Evolutionary conservation across 768 basidiomycete genomes (phyloP), one percentile per base, ranked within the genome.

Genomic region (Leccinum boreale): DNA sequence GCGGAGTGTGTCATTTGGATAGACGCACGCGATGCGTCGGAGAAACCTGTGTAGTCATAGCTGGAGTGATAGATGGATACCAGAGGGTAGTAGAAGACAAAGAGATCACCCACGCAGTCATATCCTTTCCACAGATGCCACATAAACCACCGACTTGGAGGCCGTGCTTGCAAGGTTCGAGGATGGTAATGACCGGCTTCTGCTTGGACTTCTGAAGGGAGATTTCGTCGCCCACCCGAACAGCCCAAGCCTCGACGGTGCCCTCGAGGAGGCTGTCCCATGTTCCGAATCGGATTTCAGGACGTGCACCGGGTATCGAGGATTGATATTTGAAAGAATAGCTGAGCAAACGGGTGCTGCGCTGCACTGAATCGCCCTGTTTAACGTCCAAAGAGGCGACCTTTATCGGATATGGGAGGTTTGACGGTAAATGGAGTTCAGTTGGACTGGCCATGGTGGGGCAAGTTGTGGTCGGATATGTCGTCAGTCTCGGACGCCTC

Each of bases 1-100:
- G 92, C 89, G 58, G 90, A 91, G 74, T 99, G 95, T 8, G 90
- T 93, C 89, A 98, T 95, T 70, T 89, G 90, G 62, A 96, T 94
- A 49, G 85, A 86, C 51, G 94, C 94, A 58, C 93, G 85, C 35
- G 87, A 85, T 42, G 90, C 83, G 74, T 94, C 91, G 21, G 89
- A 89, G 77, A 87, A 90, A 26, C 92, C 93, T 0, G 87, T 90
- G 69, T 94, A 94, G 76, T 95, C 94, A 62, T 82, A 79, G 56
- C 94, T 85, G 62, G 31, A 54, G 46, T 5, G 39, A 31, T 11
- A 60, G 56, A 57, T 63, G 59, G 65, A 62, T 53, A 48, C 31
- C 53, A 54, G 55, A 55, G 29, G 17, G n/a, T 9, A 21, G 28
- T 26, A 39, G 31, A 57, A 51, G 53, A 55, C 24, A 14, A 45